Evolutionary conservation across 1,139 yeast genomes (phyloP), one percentile per base, ranked within the genome.

Genomic region (Suhomyces panamericanus): DNA sequence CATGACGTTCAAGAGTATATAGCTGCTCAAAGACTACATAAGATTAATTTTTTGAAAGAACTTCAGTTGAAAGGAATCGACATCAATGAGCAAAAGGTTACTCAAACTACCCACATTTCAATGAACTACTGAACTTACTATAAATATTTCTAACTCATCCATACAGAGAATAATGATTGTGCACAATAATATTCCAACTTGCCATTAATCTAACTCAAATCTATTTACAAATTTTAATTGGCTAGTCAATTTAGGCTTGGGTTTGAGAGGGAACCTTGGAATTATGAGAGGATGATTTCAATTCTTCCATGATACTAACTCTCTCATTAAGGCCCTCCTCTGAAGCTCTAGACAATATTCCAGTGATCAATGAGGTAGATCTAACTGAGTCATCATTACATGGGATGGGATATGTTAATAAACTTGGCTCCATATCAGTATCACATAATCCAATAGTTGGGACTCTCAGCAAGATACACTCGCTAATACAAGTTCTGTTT

Each of bases 381-480:
- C 99, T 80, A 48, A 82, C 70, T n/a, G 95, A 85, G 63, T 91
- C 98, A 64, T 93, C 98, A 60, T 93, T 93, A 51, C 95, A 95
- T 22, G 99, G 98, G 54, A 93, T 87, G 41, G 98, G 95, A 64
- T 93, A 93, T 2, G 96, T 88, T 46, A 93, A 86, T 55, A 86
- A 69, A 8, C 89, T 80, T 15, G 98, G 96, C 62, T 93, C 97
- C 66, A 86, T 83, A 64, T 93, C 93, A 24, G 99, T 89, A 66
- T 93, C 99, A 53, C 95, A 83, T 48, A 93, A 79, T 32, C 96
- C 99, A 56, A 93, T 83, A 1, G 98, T 91, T 49, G 99, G 99
- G 24, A 93, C 81, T 62, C 95, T 80, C 50, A 84, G 77, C 58
- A 83, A 83, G 53, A 83, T 78, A 55, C 98, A 95, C 67, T 93